phyloP scores from a whole-genome alignment of 495 filamentous ascomycete species.

The Trichoderma gamsii region DNA sequence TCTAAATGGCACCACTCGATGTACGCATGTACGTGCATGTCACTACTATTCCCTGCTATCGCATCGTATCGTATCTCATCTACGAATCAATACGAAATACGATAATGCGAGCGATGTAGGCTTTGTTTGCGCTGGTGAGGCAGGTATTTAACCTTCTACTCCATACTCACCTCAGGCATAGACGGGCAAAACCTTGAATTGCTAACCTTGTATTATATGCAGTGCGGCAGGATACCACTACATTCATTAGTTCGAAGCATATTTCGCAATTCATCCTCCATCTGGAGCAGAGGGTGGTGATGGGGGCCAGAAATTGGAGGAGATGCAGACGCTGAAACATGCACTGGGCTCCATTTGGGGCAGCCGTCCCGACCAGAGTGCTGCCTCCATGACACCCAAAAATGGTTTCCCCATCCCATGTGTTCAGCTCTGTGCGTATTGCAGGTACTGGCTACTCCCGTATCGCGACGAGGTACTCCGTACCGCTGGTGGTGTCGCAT shows the following conservation, averaged over 20 bases:
- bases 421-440: not conserved
- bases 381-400: not conserved
- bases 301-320: not conserved
- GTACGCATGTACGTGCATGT: not conserved
- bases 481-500: too few species aligned
- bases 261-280: not conserved
- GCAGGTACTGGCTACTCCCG: not conserved
- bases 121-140: not conserved
- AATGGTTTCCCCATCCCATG: not conserved
- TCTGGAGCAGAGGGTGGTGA: not conserved
- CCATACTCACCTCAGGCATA: too few species aligned
- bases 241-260: not conserved
- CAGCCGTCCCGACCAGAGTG: not conserved
- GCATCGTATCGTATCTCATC: not conserved
- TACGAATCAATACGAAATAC: not conserved
- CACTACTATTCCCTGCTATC: not conserved
- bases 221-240: too few species aligned
- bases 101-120: not conserved
- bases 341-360: not conserved
- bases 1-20: too few species aligned
- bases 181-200: too few species aligned
- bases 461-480: not conserved
- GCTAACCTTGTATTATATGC: too few species aligned
- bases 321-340: constrained; percentile 5
- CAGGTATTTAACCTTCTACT: not conserved